These are phyloP conservation scores for Trichosanthes truncata DNA, from an alignment of 306 rosid species.

Conservation along the genomic window DNA sequence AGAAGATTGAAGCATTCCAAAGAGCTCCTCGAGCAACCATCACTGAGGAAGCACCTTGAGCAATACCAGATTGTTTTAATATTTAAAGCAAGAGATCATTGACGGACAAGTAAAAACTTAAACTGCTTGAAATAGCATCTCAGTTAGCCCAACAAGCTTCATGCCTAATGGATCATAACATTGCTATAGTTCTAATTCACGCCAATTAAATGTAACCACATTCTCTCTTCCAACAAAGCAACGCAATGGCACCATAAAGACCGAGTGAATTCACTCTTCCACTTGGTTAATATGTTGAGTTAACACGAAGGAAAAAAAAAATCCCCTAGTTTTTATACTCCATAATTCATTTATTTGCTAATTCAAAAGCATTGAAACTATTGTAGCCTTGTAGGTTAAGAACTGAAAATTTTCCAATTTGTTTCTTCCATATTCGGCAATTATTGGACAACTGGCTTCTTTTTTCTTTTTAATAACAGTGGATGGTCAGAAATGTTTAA, in stretches of 20 bases:
- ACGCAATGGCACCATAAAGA: background rate
- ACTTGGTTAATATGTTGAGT: background rate
- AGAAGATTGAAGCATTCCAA: slow-evolving; percentile 89
- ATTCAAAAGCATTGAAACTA: background rate
- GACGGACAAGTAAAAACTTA: background rate
- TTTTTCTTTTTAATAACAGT: background rate
- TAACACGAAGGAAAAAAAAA: background rate
- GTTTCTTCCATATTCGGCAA: background rate
- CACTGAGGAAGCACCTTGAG: slow-evolving; percentile 66
- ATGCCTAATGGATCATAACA: background rate
- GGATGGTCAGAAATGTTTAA: background rate
- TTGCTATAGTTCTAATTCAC: background rate
- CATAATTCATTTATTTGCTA: background rate
- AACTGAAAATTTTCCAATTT: background rate
- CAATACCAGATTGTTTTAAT: slow-evolving; percentile 1
- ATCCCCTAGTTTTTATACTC: background rate
- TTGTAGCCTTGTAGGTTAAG: background rate
- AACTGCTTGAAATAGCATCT: background rate
- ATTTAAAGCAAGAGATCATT: background rate
- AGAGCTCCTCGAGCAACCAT: slow-evolving; percentile 97
- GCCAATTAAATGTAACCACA: background rate
- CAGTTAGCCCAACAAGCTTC: background rate
- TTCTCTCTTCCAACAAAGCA: background rate
- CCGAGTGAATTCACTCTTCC: background rate
- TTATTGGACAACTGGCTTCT: background rate